Percentiles rank a stretch among this genome's conserved stretches.
These are phyloP conservation scores for Venturia nashicola DNA, from an alignment of 2,329 filamentous ascomycete genomes.

Conservation along the genomic window DNA sequence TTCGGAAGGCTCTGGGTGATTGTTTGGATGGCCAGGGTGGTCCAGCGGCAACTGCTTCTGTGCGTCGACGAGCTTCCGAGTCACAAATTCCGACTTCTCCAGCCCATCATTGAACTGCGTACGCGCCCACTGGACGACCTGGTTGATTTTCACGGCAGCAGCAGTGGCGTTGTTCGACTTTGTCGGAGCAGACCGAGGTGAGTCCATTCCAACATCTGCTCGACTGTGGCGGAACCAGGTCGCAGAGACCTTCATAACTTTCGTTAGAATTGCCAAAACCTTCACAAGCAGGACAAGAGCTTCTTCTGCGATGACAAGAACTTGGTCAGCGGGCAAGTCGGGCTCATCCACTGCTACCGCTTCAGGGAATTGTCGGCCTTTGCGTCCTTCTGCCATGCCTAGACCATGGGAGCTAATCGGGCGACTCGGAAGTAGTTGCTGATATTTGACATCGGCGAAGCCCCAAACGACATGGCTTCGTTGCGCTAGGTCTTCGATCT, in stretches of 20 bases:
- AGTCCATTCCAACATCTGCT: conserved; percentile 38
- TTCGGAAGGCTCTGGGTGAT: conserved; percentile 46
- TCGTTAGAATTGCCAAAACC: conserved; percentile 75
- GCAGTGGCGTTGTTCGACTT: conserved; percentile 25
- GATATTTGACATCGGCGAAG: conserved; percentile 97
- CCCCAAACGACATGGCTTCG: conserved; percentile 93
- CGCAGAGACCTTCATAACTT: conserved; percentile 90
- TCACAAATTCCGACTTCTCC: conserved; percentile 92
- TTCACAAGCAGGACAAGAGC: conserved; percentile 95
- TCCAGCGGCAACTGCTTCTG: conserved; percentile 74
- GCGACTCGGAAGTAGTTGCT: conserved; percentile 81
- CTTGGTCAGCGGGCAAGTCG: conserved; percentile 72
- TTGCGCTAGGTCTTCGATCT: conserved; percentile 84
- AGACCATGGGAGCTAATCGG: conserved; percentile 65
- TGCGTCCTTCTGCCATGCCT: conserved; percentile 30
- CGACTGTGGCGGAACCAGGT: conserved; percentile 79
- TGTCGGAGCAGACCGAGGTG: conserved; percentile 17
- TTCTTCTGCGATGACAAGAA: conserved; percentile 82
- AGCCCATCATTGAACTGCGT: conserved; percentile 91
- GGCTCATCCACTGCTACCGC: conserved; percentile 52
- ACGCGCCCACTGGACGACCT: conserved; percentile 90
- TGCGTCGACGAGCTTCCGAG: conserved; percentile 72
- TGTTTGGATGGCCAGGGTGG: conserved; percentile 76
- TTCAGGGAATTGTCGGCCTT: conserved; percentile 20
- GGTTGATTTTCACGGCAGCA: conserved; percentile 65